Base-by-base conservation (phyloP, 179 eudicot genomes). In the Silene coronaria region DNA sequence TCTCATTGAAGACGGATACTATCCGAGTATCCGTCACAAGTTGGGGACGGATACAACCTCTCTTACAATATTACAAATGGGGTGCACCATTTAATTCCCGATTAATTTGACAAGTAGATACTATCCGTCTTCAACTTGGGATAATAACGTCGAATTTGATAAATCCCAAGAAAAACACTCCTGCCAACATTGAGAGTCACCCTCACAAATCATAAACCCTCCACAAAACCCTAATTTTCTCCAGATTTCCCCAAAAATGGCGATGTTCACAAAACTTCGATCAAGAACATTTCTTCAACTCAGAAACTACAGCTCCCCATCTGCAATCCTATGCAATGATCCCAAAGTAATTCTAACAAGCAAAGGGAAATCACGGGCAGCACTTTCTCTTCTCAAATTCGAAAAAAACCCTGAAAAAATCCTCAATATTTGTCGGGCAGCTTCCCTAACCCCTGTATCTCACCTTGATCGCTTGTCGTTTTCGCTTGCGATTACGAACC, bases 401-500 rank as follows among this genome's bases (percentile, higher is more conserved):
- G 97, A 94, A 68, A 78, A 73, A 4, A 87, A 92, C 86, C 98
- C 98, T 0, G 85, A 87, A 34, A 84, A 85, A 63, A 90, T 94
- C 72, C 72, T 92, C 78, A 86, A 89, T 6, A 89, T 94, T 78
- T 90, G 89, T 71, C 82, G 88, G 14, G 91, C 94, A 61, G 90
- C 97, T 23, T 74, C 92, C 2, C 84, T 94, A 1, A 85, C 91
- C 7, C 97, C 96, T n/a, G 84, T 81, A 0, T 80, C 82, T 22
- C 89, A 82, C 42, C 90, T 90, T 74, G 97, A 94, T 72, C 96
- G 96, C n/a, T 48, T 84, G 32, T 88, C 91, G n/a, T 86, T 87
- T 79, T 86, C 97, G 16, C 30, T 79, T 24, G 93, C 97, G 70
- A 55, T 94, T 19, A 55, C 84, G 13, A 89, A 87, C 79, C 96